Conservation (phyloP, 2,329 filamentous ascomycete species). For the Graphiopsis chlorocephala region DNA sequence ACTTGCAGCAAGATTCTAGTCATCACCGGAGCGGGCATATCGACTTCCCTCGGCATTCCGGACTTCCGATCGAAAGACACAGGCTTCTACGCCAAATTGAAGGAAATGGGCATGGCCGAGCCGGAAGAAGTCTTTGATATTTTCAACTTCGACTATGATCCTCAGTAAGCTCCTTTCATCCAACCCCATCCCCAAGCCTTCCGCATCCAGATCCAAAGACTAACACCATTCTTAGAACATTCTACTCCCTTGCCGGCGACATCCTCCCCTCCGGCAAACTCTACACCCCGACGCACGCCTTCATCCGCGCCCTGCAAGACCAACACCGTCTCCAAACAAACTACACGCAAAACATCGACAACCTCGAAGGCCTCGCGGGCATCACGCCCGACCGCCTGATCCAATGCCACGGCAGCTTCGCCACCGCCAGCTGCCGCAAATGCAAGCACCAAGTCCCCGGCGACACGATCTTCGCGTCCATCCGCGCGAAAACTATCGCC, state of each 20-base stretch:
- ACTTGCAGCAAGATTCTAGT: slow-evolving; percentile 82
- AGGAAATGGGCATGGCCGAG: slow-evolving; percentile 72
- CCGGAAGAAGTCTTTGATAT: slow-evolving; percentile 97
- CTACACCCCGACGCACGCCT: slow-evolving; percentile 89
- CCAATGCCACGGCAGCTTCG: slow-evolving; percentile 95
- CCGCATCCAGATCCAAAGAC: too few species aligned
- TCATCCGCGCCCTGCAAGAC: slow-evolving; percentile 84
- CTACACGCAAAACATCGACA: slow-evolving; percentile 97
- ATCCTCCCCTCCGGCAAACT: slow-evolving; percentile 78
- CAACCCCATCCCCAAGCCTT: neutral
- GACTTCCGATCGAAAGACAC: slow-evolving; percentile 94
- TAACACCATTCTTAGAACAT: slow-evolving; percentile 51
- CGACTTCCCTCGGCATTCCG: slow-evolving; percentile 91
- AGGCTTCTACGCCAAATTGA: slow-evolving; percentile 83
- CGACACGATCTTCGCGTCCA: slow-evolving; percentile 73
- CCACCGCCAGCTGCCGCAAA: slow-evolving; percentile 82
- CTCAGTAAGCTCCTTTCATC: slow-evolving; percentile 34
- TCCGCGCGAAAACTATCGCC: slow-evolving; percentile 73
- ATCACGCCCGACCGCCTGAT: slow-evolving; percentile 78
- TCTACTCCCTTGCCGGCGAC: slow-evolving; percentile 88
- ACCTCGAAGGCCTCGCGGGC: slow-evolving; percentile 78
- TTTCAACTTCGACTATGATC: slow-evolving; percentile 78
- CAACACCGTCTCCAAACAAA: slow-evolving; percentile 89
- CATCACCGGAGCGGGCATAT: slow-evolving; percentile 93
- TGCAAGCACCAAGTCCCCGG: slow-evolving; percentile 74